Evolutionary conservation across 2,329 filamentous ascomycete species (phyloP).

Genomic region (Phyllachora maydis): DNA sequence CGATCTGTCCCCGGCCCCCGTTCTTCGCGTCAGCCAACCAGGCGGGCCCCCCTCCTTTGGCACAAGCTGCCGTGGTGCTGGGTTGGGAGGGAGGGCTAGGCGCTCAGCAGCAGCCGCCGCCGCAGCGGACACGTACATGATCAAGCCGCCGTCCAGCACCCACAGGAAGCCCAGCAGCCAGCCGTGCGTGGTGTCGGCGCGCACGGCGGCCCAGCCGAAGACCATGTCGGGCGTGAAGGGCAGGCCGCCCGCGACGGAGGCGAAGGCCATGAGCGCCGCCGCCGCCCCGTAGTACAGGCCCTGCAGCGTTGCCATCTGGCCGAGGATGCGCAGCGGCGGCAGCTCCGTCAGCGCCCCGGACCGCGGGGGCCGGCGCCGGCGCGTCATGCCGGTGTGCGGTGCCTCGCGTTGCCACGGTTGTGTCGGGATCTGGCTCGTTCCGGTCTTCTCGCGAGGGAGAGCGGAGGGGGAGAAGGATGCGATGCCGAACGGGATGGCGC

Average conservation of each 20-base stretch:
- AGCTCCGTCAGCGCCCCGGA: constrained; percentile 38
- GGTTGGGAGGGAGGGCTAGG: too few species aligned
- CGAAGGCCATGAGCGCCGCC: constrained; percentile 18
- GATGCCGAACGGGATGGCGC: too few species aligned
- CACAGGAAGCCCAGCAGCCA: constrained; percentile 38
- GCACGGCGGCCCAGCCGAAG: constrained; percentile 35
- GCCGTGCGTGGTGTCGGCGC: constrained; percentile 40
- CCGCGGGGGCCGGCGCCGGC: constrained; percentile 34
- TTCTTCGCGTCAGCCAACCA: too few species aligned
- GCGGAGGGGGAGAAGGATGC: too few species aligned
- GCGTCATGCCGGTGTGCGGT: constrained; percentile 29
- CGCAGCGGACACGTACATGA: too few species aligned
- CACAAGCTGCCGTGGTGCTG: too few species aligned
- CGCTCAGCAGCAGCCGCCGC: too few species aligned
- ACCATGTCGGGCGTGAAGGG: constrained; percentile 30
- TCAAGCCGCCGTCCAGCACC: constrained; percentile 31
- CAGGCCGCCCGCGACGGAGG: constrained; percentile 33
- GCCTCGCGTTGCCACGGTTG: too few species aligned
- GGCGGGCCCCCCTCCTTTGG: too few species aligned
- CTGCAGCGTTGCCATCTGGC: constrained; percentile 36
- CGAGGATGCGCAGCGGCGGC: constrained; percentile 36
- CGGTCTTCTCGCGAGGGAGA: too few species aligned
- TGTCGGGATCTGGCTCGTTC: too few species aligned
- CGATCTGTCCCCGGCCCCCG: constrained; percentile 29
- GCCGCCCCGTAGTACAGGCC: constrained; percentile 19